A percentile compares a stretch with the other conserved stretches of the same genome.
phyloP scores from a whole-genome alignment of 2,329 filamentous ascomycete species.

The Fusarium sp. region DNA sequence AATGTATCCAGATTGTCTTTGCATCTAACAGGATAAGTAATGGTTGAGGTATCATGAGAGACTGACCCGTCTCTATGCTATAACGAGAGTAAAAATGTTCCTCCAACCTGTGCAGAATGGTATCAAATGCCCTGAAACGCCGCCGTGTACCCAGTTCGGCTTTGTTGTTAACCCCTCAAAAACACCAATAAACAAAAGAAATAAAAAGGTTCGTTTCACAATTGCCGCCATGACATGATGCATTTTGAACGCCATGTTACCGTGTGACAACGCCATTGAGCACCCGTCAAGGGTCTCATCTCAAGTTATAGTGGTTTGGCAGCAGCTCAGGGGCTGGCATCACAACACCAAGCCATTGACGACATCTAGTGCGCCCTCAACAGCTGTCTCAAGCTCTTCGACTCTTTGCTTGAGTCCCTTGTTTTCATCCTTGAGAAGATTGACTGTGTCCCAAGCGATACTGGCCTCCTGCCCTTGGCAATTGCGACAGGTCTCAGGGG shows the following conservation, averaged over 20 bases:
- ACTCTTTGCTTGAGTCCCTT: conserved; percentile 66
- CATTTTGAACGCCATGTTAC: conserved; percentile 20
- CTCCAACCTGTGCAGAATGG: conserved; percentile 39
- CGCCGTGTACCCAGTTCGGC: conserved; percentile 25
- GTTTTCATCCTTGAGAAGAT: conserved; percentile 68
- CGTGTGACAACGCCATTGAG: conserved; percentile 17
- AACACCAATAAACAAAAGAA: conserved; percentile 32
- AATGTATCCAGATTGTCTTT: conserved; percentile 14
- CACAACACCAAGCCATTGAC: conserved; percentile 63
- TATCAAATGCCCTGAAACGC: conserved; percentile 42
- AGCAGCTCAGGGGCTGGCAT: conserved; percentile 3
- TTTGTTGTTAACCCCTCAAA: conserved; percentile 12
- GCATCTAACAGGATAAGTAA: conserved; percentile 16
- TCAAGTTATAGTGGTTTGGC: conserved; percentile 10
- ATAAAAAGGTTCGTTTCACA: conserved; percentile 4
- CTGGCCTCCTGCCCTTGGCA: conserved; percentile 66
- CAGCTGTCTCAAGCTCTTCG: conserved; percentile 63
- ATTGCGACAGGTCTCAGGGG: conserved; percentile 56
- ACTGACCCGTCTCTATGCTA: conserved; percentile 27
- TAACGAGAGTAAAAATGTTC: conserved; percentile 33
- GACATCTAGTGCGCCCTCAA: conserved; percentile 67
- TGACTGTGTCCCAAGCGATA: conserved; percentile 71
- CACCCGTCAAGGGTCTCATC: conserved; percentile 21
- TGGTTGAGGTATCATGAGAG: conserved; percentile 26
- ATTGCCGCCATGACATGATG: conserved; percentile 11